Conservation (phyloP, 306 rosid species). For the Albizia julibrissin region DNA sequence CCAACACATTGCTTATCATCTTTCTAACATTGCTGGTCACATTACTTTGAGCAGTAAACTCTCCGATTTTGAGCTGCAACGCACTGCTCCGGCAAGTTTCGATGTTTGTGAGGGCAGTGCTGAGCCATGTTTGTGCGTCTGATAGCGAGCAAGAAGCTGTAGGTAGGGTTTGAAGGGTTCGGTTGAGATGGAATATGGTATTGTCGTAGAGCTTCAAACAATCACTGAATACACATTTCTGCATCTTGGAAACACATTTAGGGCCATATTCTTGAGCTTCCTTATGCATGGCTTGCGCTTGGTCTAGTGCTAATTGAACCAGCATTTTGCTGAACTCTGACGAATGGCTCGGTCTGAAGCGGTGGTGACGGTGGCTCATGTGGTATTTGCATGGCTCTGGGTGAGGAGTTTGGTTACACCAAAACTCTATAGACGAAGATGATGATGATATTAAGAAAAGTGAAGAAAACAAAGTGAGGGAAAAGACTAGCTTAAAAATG, state of each 20-base stretch:
- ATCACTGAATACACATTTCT: conserved; percentile 49
- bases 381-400: conserved; percentile 62
- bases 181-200: conserved; percentile 63
- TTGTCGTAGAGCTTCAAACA: conserved; percentile 65
- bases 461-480: conserved; percentile 39
- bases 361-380: conserved; percentile 34
- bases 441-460: conserved; percentile 42
- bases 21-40: conserved; percentile 49
- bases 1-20: conserved; percentile 71
- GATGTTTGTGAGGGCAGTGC: conserved; percentile 82
- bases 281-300: conserved; percentile 36
- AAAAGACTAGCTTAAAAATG: conserved; percentile 30
- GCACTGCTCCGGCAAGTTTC: conserved; percentile 57
- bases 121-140: conserved; percentile 90
- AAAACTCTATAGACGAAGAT: conserved; percentile 42
- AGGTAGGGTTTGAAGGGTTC: conserved; percentile 48
- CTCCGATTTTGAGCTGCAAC: conserved; percentile 43
- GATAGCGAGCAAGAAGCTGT: conserved; percentile 28
- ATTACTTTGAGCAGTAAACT: conserved; percentile 34
- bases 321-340: conserved; percentile 51
- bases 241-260: conserved; percentile 27
- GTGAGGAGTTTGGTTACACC: conserved; percentile 84
- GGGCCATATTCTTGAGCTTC: conserved; percentile 26
- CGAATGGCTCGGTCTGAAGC: conserved; percentile 38
- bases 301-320: conserved; percentile 52